Evolutionary conservation across 2,329 filamentous ascomycete species (phyloP).

Genomic region (Calonectria fujianensis): DNA sequence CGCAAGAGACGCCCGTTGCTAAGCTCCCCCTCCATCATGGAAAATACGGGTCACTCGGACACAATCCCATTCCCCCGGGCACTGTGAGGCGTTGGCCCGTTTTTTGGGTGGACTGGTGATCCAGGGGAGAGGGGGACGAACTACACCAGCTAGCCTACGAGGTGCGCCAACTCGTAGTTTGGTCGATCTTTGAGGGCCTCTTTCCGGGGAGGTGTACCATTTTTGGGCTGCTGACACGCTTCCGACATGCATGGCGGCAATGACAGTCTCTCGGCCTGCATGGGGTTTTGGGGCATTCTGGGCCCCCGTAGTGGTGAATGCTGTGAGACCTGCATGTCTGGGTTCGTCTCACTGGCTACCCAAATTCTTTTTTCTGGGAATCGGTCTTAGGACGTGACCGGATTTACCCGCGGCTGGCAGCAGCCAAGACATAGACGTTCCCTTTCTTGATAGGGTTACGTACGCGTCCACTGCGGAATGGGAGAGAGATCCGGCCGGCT

Average conservation of each 20-base stretch:
- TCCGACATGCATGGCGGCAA: constrained; percentile 28
- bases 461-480: constrained; percentile 37
- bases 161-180: constrained; percentile 26
- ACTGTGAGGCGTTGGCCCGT: constrained; percentile 29
- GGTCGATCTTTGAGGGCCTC: constrained; percentile 18
- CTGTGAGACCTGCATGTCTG: constrained; percentile 34
- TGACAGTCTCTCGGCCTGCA: constrained; percentile 4
- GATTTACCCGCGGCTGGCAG: constrained; percentile 38
- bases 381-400: constrained; percentile 33
- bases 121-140: constrained; percentile 29
- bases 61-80: constrained; percentile 37
- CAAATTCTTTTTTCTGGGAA: not conserved
- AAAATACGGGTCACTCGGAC: constrained; percentile 34
- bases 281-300: constrained; percentile 2
- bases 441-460: constrained; percentile 39
- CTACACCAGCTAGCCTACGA: constrained; percentile 16
- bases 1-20: constrained; percentile 17
- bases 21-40: constrained; percentile 2
- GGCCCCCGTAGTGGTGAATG: constrained; percentile 11
- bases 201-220: constrained; percentile 21
- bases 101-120: constrained; percentile 28
- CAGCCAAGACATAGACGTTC: constrained; percentile 33
- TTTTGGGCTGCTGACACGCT: constrained; percentile 38
- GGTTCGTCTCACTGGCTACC: constrained; percentile 25
- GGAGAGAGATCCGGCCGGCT: not conserved